Conservation (phyloP, 768 basidiomycete genomes). For the Lentinula raphanica region DNA sequence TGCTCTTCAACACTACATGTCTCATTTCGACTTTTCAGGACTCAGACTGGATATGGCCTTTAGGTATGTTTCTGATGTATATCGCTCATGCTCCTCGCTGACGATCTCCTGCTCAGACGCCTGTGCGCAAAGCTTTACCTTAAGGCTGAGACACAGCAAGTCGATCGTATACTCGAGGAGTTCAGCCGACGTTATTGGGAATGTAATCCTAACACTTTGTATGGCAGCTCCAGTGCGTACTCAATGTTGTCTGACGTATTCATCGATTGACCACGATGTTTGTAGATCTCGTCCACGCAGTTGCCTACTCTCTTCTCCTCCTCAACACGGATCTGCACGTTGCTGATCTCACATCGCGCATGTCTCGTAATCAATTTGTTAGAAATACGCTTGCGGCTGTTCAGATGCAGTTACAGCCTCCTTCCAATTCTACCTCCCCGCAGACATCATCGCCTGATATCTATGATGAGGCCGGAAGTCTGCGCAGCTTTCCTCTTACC, state of each 20-base stretch:
- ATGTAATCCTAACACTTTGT: slow-evolving; percentile 78
- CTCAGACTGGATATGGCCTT: slow-evolving; percentile 87
- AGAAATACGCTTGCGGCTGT: slow-evolving; percentile 87
- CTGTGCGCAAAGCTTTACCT: slow-evolving; percentile 89
- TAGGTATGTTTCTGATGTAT: slow-evolving; percentile 43
- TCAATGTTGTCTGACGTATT: not conserved
- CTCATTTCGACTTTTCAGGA: slow-evolving; percentile 82
- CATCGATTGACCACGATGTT: slow-evolving; percentile 2
- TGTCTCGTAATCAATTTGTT: slow-evolving; percentile 91
- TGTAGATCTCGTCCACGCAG: slow-evolving; percentile 88
- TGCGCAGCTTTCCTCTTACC: slow-evolving; percentile 52
- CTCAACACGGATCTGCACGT: slow-evolving; percentile 98
- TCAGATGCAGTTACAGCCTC: slow-evolving; percentile 66
- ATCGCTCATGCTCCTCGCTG: not conserved
- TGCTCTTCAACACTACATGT: slow-evolving; percentile 76
- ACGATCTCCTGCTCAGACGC: slow-evolving; percentile 40
- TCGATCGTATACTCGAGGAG: slow-evolving; percentile 91
- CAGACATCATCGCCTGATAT: slow-evolving; percentile 56
- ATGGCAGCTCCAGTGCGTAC: slow-evolving; percentile 76
- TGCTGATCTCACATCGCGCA: slow-evolving; percentile 80
- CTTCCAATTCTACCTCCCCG: slow-evolving; percentile 23
- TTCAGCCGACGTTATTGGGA: slow-evolving; percentile 91
- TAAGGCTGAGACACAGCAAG: slow-evolving; percentile 95
- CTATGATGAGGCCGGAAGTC: slow-evolving; percentile 61
- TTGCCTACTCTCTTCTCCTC: slow-evolving; percentile 86